Base-by-base conservation (phyloP, 2,329 filamentous ascomycete genomes). In the Scedosporium minutisporum region DNA sequence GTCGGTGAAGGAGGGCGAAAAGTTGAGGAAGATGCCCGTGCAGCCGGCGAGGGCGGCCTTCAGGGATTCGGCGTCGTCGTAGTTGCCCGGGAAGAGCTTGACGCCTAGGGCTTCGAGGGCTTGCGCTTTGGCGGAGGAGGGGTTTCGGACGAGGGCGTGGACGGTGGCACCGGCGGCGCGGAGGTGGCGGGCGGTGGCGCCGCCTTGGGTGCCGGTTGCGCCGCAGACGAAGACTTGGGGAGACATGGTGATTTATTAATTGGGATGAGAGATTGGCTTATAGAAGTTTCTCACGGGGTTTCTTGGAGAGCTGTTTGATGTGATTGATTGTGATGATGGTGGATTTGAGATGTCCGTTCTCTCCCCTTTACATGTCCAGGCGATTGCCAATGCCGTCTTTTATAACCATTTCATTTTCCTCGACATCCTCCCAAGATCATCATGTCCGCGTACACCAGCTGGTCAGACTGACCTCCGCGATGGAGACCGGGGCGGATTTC, bases 141-240 rank as follows among this genome's bases (percentile, higher is more conserved):
- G 64, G 63, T 82, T 72, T 48, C 81, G 76, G 38, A 79, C 82
- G 51, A 83, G 65, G 46, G 74, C 79, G 55, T 80, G 78, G 58
- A 83, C 78, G 7, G 70, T 69, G 69, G 75, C 82, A 38, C 66
- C 70, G 1, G 76, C 70, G 10, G 73, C 66, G 29, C 77, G 72
- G 65, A 83, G 80, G 6, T 75, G 72, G 27, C 76, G 77, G 42
- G 77, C 77, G n/a, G 83, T 80, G 3, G 78, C 79, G n/a, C 80
- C 78, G 63, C 80, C 81, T 64, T 83, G 80, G 63, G 76, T 78
- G 46, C 77, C 80, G 7, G 79, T 82, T 25, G 77, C 78, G 14
- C 79, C 79, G 58, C 81, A 71, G 4, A 82, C 75, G 23, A 75
- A 75, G 48, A 80, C 68, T 27, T 55, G 51, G 21, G 51, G 18